These are phyloP conservation scores for Scedosporium dehoogii DNA, from an alignment of 2,329 filamentous ascomycete genomes.

Conservation along the genomic window DNA sequence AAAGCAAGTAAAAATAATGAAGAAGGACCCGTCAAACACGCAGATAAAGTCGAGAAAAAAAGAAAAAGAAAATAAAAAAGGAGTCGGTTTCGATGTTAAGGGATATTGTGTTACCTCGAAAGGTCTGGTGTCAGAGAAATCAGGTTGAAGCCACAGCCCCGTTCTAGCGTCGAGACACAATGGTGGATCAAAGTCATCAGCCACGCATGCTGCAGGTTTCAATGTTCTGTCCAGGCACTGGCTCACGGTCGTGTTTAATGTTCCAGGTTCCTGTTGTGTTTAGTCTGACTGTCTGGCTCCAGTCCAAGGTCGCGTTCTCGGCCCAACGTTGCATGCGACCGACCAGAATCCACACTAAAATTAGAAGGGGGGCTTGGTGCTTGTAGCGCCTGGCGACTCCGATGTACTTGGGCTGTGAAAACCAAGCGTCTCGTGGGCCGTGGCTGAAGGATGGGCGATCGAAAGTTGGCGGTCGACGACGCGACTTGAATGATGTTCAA, in stretches of 20 bases:
- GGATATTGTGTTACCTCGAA: background rate
- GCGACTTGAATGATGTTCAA: too few species aligned
- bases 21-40: background rate
- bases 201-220: background rate
- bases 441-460: background rate
- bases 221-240: background rate
- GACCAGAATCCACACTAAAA: background rate
- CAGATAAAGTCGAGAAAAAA: background rate
- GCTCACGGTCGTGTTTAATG: too few species aligned
- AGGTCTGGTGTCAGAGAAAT: background rate
- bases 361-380: background rate
- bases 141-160: slow-evolving; percentile 4
- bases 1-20: background rate
- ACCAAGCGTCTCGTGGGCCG: too few species aligned
- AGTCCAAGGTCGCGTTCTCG: background rate
- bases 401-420: too few species aligned
- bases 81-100: background rate
- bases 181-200: background rate
- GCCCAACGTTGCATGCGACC: background rate
- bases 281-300: too few species aligned
- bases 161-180: background rate
- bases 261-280: too few species aligned
- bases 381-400: background rate
- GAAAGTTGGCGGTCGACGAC: too few species aligned
- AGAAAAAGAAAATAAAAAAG: background rate